phyloP scores from a whole-genome alignment of 306 rosid genomes.

The Cucurbita ficifolia region DNA sequence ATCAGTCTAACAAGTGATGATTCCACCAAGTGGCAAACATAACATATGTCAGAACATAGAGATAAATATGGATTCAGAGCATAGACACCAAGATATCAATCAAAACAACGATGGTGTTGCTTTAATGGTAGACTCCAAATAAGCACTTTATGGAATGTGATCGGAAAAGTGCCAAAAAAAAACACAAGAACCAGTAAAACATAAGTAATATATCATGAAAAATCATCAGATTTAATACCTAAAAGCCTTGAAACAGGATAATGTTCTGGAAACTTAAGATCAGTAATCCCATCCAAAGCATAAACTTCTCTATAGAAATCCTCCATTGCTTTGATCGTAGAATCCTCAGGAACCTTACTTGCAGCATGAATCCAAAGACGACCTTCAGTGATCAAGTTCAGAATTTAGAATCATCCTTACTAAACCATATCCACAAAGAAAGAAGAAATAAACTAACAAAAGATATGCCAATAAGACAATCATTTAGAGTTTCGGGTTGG shows the following conservation, averaged over 20 bases:
- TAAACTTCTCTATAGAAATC: slow-evolving; percentile 65
- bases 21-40: too few species aligned
- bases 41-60: too few species aligned
- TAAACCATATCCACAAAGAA: not conserved
- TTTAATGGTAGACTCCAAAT: not conserved
- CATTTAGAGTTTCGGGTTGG: not conserved
- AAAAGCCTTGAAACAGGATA: slow-evolving; percentile 86
- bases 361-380: slow-evolving; percentile 99
- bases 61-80: too few species aligned
- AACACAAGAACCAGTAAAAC: not conserved
- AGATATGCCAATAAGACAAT: not conserved
- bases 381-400: slow-evolving; percentile 31
- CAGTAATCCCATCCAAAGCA: slow-evolving; percentile 58
- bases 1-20: too few species aligned
- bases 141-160: not conserved
- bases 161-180: not conserved
- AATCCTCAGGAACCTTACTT: slow-evolving; percentile 76
- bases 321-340: slow-evolving; percentile 90
- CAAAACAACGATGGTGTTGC: not conserved
- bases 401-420: not conserved
- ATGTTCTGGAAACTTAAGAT: slow-evolving; percentile 63
- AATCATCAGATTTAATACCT: slow-evolving; percentile 24
- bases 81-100: too few species aligned
- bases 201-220: not conserved
- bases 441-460: not conserved